Conservation (phyloP, 352 stramenopile genomes). For the Phytophthora pini region DNA sequence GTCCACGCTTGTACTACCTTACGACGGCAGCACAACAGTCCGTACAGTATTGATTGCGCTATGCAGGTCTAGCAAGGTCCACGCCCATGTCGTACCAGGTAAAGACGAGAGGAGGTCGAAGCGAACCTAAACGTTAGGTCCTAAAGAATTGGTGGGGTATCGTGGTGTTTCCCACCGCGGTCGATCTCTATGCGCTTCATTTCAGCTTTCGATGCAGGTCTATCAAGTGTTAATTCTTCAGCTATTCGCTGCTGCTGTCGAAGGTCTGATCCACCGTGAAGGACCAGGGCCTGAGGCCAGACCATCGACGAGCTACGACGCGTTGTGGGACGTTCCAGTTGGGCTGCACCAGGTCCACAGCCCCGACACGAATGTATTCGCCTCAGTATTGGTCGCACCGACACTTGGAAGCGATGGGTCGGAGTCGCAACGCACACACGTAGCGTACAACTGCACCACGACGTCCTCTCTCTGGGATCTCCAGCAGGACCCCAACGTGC, state of each 20-base stretch:
- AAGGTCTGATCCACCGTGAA: conserved; percentile 13
- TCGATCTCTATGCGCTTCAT: background rate
- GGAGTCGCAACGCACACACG: conserved; percentile 14
- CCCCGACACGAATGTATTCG: conserved; percentile 13
- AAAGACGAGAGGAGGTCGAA: background rate
- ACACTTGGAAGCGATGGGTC: background rate
- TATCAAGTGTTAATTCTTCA: background rate
- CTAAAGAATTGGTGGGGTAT: background rate
- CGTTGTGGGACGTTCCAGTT: background rate
- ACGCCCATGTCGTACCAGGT: background rate
- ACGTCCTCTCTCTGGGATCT: conserved; percentile 27
- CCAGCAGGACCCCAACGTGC: conserved; percentile 17
- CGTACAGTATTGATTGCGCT: too few species aligned
- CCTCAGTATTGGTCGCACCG: conserved; percentile 13
- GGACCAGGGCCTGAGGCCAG: background rate
- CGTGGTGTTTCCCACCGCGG: background rate
- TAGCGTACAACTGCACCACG: conserved; percentile 32
- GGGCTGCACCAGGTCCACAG: conserved; percentile 10
- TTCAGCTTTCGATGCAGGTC: conserved; percentile 1
- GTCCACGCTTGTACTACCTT: too few species aligned
- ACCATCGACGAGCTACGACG: conserved; percentile 14
- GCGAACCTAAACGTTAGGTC: conserved; percentile 1
- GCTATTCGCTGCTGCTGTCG: background rate
- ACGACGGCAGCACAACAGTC: too few species aligned
- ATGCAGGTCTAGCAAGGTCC: too few species aligned